Base-by-base conservation (phyloP, 2,329 filamentous ascomycete genomes). In the Nothophoma quercina region DNA sequence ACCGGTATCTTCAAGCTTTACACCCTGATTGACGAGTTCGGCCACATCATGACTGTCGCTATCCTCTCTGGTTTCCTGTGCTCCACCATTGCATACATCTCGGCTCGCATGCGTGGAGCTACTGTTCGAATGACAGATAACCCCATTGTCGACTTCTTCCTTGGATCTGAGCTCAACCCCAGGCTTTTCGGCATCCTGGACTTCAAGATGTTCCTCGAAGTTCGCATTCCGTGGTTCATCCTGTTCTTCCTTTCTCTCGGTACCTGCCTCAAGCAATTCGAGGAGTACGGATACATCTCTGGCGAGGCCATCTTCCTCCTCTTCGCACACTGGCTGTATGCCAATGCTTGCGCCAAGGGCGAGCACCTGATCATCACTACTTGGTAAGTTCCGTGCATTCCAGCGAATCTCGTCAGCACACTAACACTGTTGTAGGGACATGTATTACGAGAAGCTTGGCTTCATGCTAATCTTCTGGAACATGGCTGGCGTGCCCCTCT, bases 381-480 rank as follows among this genome's bases (percentile, higher is more conserved):
- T 41, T 96, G 92, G 86, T 85, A 74, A 67, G 79, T 60, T 22
- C 2, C 8, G 15, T 32, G 13, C 4, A 16, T 4, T 4, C 7
- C 7, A 16, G 4, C 13, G 15, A 26, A 16, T 40, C n/a, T n/a
- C n/a, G n/a, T 25, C 22, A n/a, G 9, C 22, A 26, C 2, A 39
- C 47, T 63, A 42, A 59, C 15, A 29, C 12, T 7, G 44, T 2
- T 16, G 19, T 12, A 85, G 83, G 88, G 92, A 96, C 69, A 96
- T 96, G 88, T 96, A 96, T 81, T 93, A 91, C 67, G 92, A 96
- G 81, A 96, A 96, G 79, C 93, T 90, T 85, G 92, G 92, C 44
- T 96, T 96, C 81, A 96, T 96, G 92, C 85, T 96, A 62, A 96
- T 96, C 75, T 96, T 96, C 85, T 96, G 92, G 92, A 96, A 96